Conservation (phyloP, 2,329 filamentous ascomycete species). For the Colletotrichum australisinense region DNA sequence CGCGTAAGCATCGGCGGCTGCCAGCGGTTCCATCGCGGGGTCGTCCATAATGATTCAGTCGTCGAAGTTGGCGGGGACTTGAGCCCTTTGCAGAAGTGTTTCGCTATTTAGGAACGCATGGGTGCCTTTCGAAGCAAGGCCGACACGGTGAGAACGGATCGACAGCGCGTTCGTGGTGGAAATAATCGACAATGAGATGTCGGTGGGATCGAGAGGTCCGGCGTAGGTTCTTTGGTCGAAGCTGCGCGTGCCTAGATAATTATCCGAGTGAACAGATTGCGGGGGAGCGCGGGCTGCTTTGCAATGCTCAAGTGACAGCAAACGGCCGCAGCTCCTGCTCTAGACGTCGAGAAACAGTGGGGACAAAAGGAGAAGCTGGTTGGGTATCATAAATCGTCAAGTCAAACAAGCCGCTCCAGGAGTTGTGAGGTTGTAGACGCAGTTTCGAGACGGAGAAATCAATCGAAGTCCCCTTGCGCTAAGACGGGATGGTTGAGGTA, state of each 20-base stretch:
- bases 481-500: constrained; percentile 18
- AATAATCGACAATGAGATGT: background rate
- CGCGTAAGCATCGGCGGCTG: constrained; percentile 41
- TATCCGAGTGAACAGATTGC: constrained; percentile 3
- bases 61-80: constrained; percentile 21
- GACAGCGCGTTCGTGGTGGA: background rate
- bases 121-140: constrained; percentile 1
- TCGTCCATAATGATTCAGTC: constrained; percentile 39
- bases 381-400: constrained; percentile 33
- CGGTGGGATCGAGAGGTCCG: background rate
- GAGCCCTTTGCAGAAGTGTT: constrained; percentile 14
- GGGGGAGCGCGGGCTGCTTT: background rate
- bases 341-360: background rate
- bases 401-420: constrained; percentile 9
- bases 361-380: background rate
- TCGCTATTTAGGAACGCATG: constrained; percentile 32
- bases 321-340: background rate
- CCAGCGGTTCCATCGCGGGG: constrained; percentile 39
- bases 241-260: background rate
- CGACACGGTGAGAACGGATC: background rate
- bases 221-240: background rate
- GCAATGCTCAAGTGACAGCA: background rate
- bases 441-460: constrained; percentile 1
- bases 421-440: background rate
- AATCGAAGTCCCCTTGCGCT: constrained; percentile 22